Percentiles rank a stretch among this genome's conserved stretches.
These are phyloP conservation scores for Plenodomus tracheiphilus DNA, from an alignment of 2,329 filamentous ascomycete genomes.

Conservation along the genomic window DNA sequence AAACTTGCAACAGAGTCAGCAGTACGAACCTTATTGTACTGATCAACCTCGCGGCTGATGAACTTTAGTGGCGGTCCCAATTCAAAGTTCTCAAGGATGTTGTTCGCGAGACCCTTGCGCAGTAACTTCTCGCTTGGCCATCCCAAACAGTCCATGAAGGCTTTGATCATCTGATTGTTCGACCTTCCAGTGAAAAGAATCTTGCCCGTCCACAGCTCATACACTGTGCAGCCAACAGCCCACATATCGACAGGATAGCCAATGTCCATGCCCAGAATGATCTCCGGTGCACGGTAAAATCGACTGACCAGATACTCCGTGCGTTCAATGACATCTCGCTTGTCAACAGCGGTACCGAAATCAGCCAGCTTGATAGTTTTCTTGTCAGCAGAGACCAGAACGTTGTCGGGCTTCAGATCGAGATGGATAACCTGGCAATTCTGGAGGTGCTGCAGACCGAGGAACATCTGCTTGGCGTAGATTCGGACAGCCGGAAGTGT, in stretches of 20 bases:
- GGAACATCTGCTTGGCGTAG: constrained; percentile 93
- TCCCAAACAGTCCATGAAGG: constrained; percentile 94
- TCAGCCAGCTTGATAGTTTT: constrained; percentile 94
- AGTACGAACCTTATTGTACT: constrained; percentile 33
- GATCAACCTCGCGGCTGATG: constrained; percentile 73
- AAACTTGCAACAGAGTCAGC: not conserved
- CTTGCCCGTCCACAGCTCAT: constrained; percentile 96
- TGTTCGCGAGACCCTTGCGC: constrained; percentile 66
- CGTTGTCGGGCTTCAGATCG: constrained; percentile 97
- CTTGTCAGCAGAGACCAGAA: constrained; percentile 61
- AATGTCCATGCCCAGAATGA: constrained; percentile 95
- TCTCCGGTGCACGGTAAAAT: constrained; percentile 95
- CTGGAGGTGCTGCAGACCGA: constrained; percentile 82
- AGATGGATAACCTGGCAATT: constrained; percentile 94
- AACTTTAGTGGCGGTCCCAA: constrained; percentile 71
- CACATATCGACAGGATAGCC: constrained; percentile 96
- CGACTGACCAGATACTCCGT: constrained; percentile 95
- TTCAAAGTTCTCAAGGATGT: constrained; percentile 72
- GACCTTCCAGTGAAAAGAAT: constrained; percentile 93
- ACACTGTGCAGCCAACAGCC: constrained; percentile 96
- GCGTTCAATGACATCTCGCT: constrained; percentile 79
- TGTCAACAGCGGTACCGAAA: constrained; percentile 91
- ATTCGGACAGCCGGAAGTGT: constrained; percentile 83
- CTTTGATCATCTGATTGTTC: constrained; percentile 97
- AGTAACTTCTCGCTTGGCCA: constrained; percentile 89